A percentile compares a stretch with the other conserved stretches of the same genome.
phyloP scores from a whole-genome alignment of 1,284 basidiomycete species.

The Tremellales sp. region DNA sequence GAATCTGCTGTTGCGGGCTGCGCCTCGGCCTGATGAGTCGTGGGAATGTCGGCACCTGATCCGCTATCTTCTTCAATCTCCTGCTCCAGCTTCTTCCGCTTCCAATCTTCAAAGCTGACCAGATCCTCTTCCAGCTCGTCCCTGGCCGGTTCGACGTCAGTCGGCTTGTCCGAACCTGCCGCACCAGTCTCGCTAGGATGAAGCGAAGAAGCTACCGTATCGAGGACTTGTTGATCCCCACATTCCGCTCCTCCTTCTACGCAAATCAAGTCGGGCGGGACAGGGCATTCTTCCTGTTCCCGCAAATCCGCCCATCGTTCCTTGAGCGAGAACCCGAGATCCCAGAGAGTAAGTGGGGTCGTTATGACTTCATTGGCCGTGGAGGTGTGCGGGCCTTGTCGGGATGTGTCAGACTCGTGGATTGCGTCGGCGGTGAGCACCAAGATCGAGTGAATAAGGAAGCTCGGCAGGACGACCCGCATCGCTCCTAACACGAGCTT shows the following conservation, averaged over 20 bases:
- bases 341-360: slow-evolving; percentile 14
- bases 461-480: background rate
- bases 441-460: background rate
- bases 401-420: background rate
- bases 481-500: background rate
- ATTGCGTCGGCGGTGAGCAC: background rate
- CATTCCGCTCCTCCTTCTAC: background rate
- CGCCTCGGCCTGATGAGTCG: background rate
- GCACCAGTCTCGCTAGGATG: background rate
- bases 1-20: background rate
- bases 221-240: background rate
- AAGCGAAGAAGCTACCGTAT: background rate
- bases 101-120: slow-evolving; percentile 88
- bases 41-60: background rate
- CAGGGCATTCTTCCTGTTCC: slow-evolving; percentile 11
- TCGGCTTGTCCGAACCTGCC: background rate
- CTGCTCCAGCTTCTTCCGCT: slow-evolving; percentile 58
- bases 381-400: background rate
- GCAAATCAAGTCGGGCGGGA: slow-evolving; percentile 4
- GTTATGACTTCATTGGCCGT: background rate
- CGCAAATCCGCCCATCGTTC: slow-evolving; percentile 13
- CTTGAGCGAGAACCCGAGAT: slow-evolving; percentile 15
- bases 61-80: slow-evolving; percentile 27
- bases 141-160: slow-evolving; percentile 8
- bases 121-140: slow-evolving; percentile 51